Evolutionary conservation across 163 green algal genomes (phyloP), one percentile per base, ranked within the genome.

Genomic region (Prototheca wickerhamii): DNA sequence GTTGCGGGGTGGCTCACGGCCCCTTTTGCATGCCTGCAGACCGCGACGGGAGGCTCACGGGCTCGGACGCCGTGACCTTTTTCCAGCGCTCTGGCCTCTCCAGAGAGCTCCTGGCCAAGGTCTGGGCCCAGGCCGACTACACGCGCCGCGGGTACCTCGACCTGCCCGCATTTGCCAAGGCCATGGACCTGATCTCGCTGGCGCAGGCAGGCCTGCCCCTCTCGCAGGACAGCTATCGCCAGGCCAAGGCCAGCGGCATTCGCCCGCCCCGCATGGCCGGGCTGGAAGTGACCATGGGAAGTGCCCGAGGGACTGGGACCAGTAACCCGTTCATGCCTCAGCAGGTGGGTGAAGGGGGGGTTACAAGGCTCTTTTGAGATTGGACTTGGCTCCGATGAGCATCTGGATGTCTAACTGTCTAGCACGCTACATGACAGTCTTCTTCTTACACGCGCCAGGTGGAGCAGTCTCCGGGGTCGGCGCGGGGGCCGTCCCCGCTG

Each of bases 151-250:
- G 92, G 21, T 97, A 83, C 72, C 76, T 98, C 34, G 85, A 92
- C 69, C 55, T 84, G 2, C 43, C 71, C 51, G 74, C 79, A 18
- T 98, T 98, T 78, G 71, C 60, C 23, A 37, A 78, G 55, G 92
- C 92, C 0, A 91, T 98, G 89, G 81, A 93, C 60, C 73, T 97
- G 40, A 90, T 96, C 57, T 78, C 77, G 1, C 70, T 97, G 52
- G 87, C 84, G 5, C 86, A 93, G 69, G 63, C 65, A 52, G 77
- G 79, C 33, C 76, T 75, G 0, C 73, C 78, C 25, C 58, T 85
- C 6, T 83, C 76, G 10, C 32, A 71, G 43, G 71, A 81, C 20
- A 61, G 65, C 0, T 84, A 81, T 43, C 58, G 4, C 34, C 55
- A 63, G 43, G 40, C 40, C 26, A 55, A 69, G 26, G 10, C 53